Conservation (phyloP, 1,284 basidiomycete species). For the Chondrostereum purpureum region DNA sequence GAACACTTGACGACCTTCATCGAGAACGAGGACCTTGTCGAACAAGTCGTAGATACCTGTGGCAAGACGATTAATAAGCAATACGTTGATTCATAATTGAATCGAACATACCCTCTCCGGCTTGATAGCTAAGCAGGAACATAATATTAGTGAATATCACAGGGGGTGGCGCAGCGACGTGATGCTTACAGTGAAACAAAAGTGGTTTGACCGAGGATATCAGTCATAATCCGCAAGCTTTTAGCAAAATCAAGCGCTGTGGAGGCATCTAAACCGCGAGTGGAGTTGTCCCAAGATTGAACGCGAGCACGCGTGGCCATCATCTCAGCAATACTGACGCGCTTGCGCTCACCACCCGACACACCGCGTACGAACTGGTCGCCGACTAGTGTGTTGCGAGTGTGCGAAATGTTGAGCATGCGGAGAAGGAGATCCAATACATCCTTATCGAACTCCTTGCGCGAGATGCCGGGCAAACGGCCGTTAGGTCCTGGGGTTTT, state of each 20-base stretch:
- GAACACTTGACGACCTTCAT: constrained; percentile 80
- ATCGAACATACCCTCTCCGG: constrained; percentile 50
- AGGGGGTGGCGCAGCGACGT: background rate
- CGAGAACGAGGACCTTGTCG: constrained; percentile 75
- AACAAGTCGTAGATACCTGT: constrained; percentile 61
- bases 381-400: constrained; percentile 74
- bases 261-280: constrained; percentile 80
- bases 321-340: constrained; percentile 84
- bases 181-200: constrained; percentile 65
- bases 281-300: constrained; percentile 81
- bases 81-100: background rate
- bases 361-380: constrained; percentile 82
- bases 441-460: constrained; percentile 51
- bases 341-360: constrained; percentile 81
- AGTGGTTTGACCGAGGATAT: constrained; percentile 69
- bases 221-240: constrained; percentile 71
- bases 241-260: constrained; percentile 79
- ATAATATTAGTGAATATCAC: background rate
- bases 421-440: constrained; percentile 60
- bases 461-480: constrained; percentile 55
- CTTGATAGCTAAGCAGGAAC: constrained; percentile 64
- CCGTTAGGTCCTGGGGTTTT: constrained; percentile 69
- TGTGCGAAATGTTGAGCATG: constrained; percentile 78
- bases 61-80: background rate
- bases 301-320: constrained; percentile 74